Evolutionary conservation across 306 rosid genomes (phyloP).

Genomic region (Urtica urens): DNA sequence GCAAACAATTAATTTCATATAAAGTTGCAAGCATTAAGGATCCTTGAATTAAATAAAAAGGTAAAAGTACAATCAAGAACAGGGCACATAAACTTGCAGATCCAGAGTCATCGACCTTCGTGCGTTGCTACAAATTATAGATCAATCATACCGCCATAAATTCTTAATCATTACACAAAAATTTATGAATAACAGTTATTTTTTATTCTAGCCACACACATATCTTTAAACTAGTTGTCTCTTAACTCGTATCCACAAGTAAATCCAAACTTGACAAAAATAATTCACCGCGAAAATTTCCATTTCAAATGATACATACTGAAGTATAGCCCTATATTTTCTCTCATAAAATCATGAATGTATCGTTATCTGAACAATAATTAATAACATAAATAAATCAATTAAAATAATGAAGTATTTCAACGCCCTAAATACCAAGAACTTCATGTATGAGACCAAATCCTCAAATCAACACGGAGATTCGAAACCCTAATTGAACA

Average conservation of each 20-base stretch:
- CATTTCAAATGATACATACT: background rate
- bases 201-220: background rate
- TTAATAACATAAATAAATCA: background rate
- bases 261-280: background rate
- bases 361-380: background rate
- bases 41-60: too few species aligned
- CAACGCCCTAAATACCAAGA: background rate
- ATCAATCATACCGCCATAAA: background rate
- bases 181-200: too few species aligned
- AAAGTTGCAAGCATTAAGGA: too few species aligned
- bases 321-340: background rate
- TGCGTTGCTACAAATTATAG: background rate
- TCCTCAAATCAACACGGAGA: background rate
- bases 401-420: too few species aligned
- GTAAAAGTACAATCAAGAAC: background rate
- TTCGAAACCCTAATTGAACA: background rate
- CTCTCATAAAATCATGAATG: background rate
- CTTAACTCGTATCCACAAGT: background rate
- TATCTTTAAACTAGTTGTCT: background rate
- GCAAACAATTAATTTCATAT: too few species aligned
- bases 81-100: background rate
- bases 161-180: background rate
- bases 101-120: background rate
- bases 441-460: background rate
- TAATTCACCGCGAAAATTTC: background rate